Base-by-base conservation (phyloP, 2,329 filamentous ascomycete species). In the Scedosporium apiospermum region DNA sequence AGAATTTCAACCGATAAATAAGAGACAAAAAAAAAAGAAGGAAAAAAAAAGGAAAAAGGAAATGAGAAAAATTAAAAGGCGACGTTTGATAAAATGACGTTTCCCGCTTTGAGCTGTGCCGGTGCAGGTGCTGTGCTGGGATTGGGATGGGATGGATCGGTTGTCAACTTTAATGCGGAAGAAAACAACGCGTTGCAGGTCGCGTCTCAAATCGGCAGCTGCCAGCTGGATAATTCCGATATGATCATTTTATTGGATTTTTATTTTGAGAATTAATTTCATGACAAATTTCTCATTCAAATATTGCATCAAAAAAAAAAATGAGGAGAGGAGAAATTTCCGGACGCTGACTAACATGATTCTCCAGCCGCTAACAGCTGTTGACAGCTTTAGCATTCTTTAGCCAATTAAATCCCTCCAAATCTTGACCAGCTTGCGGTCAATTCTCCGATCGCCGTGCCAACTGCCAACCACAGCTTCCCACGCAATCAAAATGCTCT, bases 251-350 rank as follows among this genome's bases (percentile, higher is more conserved):
- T 51, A 49, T 30, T 53, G n/a, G 23, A 62, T 57, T 27, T 57
- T 30, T 63, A 42, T 58, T 57, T 57, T 62, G 30, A 41, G 26
- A 42, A 44, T 57, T 44, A 62, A 23, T 62, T 63, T 65, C 67
- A 77, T 77, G 75, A 76, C 69, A 71, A 69, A 69, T 71, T 71
- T 74, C 70, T 21, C 44, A 21, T 49, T 49, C 16, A 49, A 49
- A 18, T 49, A 49, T 49, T 21, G 44, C 34, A 38, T 38, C 34
- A 38, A 38, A 38, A 38, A 38, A 38, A 38, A 12, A n/a, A n/a
- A n/a, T n/a, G n/a, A n/a, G n/a, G n/a, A n/a, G 34, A 38, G 34
- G 34, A 38, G 34, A 38, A 38, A 34, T 34, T 34, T 34, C 30
- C 7, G 30, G 34, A 10, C 9, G 34, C 34, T 38, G 34, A 38